phyloP scores from a whole-genome alignment of 768 basidiomycete species.

The Dentipellis fragilis region DNA sequence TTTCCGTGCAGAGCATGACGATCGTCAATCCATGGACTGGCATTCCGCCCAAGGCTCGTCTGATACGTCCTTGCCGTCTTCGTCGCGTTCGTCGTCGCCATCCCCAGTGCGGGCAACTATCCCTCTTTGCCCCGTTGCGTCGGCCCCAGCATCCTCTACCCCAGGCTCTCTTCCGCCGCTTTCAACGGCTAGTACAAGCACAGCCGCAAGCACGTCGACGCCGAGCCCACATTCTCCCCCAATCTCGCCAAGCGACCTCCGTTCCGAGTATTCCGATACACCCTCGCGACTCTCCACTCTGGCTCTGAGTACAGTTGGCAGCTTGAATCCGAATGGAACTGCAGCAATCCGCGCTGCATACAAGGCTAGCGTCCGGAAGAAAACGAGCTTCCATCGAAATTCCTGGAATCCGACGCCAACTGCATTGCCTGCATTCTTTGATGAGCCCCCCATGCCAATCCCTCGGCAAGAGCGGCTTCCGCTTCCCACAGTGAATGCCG shows the following conservation, averaged over 20 bases:
- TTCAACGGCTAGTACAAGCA: conserved; percentile 13
- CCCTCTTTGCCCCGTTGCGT: background rate
- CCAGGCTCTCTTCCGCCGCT: conserved; percentile 7
- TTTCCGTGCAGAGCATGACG: conserved; percentile 19
- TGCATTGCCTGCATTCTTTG: background rate
- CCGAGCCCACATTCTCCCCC: conserved; percentile 19
- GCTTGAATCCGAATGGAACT: conserved; percentile 16
- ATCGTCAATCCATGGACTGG: conserved; percentile 13
- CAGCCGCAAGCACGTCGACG: conserved; percentile 12
- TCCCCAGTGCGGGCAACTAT: conserved; percentile 2
- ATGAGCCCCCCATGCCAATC: too few relatives aligned
- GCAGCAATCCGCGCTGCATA: conserved; percentile 45
- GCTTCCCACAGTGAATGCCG: too few relatives aligned
- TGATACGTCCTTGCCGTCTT: conserved; percentile 10
- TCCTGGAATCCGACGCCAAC: conserved; percentile 33
- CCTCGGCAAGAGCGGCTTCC: too few relatives aligned
- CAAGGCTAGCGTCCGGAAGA: conserved; percentile 35
- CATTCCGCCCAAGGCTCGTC: conserved; percentile 5
- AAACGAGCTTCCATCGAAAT: conserved; percentile 36
- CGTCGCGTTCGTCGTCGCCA: conserved; percentile 13
- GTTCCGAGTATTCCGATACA: background rate
- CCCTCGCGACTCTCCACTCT: background rate
- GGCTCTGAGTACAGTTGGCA: conserved; percentile 1
- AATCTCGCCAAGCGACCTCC: conserved; percentile 14
- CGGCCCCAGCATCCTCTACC: background rate